Conservation (phyloP, 768 basidiomycete species). For the Boletus vermiculosoides region DNA sequence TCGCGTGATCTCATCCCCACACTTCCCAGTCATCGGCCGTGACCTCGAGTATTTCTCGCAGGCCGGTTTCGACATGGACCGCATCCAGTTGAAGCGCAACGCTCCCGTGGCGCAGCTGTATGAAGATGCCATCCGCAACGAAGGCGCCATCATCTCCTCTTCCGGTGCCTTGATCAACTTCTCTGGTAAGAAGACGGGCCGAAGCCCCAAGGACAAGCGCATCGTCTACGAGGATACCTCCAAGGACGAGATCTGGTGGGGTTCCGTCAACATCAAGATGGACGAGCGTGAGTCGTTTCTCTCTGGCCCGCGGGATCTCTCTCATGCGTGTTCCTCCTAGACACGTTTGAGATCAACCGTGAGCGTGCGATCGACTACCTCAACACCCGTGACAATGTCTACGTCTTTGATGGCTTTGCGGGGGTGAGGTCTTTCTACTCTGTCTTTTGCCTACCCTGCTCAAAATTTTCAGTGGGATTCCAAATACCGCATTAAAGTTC, state of each 20-base stretch:
- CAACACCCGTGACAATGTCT: conserved; percentile 97
- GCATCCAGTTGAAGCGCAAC: conserved; percentile 94
- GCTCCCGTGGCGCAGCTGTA: conserved; percentile 87
- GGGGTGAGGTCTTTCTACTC: conserved; percentile 52
- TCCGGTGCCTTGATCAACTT: conserved; percentile 99
- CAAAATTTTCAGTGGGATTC: conserved; percentile 78
- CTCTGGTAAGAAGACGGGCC: conserved; percentile 98
- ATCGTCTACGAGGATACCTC: conserved; percentile 97
- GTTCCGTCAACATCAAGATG: conserved; percentile 98
- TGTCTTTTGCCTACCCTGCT: not conserved
- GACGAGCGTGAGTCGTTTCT: conserved; percentile 72
- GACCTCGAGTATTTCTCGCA: conserved; percentile 98
- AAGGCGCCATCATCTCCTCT: conserved; percentile 96
- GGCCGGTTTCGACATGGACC: conserved; percentile 98
- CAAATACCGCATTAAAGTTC: conserved; percentile 99
- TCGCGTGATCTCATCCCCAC: conserved; percentile 9
- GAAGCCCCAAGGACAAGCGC: conserved; percentile 98
- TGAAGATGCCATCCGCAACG: conserved; percentile 97
- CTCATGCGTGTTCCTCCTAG: conserved; percentile 34
- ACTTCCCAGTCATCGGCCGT: conserved; percentile 72
- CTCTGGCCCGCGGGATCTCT: not conserved
- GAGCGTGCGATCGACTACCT: conserved; percentile 99
- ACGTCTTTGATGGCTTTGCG: conserved; percentile 95
- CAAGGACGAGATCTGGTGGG: conserved; percentile 99
- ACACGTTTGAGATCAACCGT: conserved; percentile 99